Evolutionary conservation across 148 eudicot species (phyloP), one percentile per base, ranked within the genome.

Genomic region (Euryodendron excelsum): DNA sequence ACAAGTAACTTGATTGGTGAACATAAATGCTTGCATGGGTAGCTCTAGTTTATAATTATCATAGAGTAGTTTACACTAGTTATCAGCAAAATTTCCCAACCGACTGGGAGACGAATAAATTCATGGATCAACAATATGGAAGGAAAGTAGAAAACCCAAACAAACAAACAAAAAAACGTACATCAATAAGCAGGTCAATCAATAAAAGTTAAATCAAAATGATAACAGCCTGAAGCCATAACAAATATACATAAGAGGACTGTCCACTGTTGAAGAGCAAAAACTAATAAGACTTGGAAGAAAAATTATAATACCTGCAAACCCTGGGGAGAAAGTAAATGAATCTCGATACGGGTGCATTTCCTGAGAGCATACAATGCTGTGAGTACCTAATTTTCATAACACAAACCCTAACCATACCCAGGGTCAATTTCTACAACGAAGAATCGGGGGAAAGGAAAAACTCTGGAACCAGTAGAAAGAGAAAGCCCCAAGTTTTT

Each of bases 311-410:
- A 59, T 83, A 93, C 98, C 97, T 92, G 98, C 85, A 94, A 87
- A 66, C 98, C 98, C 84, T 91, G 96, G n/a, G 97, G 89, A 55
- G 97, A 84, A 72, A 93, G 84, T 79, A 91, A 80, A 82, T 95
- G 99, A 76, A 95, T 95, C 90, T 95, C 99, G 74, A 95, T 85
- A n/a, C 92, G 81, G 23, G 92, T 91, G 83, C 92, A 91, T 91
- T 91, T 91, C 86, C 95, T 91, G 90, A 47, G 21, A 50, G 28
- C 14, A 81, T 13, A 5, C 33, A 41, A 11, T n/a, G 58, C n/a
- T 28, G 27, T 47, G 21, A 20, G 34, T n/a, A n/a, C n/a, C n/a
- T n/a, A n/a, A n/a, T n/a, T n/a, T n/a, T n/a, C 15, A 58, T 50
- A n/a, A 23, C 25, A 18, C 45, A 52, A 76, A 45, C 44, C 47